A percentile compares a stretch with the other conserved stretches of the same genome.
Conservation (phyloP, 1,284 basidiomycete species). For the Thelephora terrestris region DNA sequence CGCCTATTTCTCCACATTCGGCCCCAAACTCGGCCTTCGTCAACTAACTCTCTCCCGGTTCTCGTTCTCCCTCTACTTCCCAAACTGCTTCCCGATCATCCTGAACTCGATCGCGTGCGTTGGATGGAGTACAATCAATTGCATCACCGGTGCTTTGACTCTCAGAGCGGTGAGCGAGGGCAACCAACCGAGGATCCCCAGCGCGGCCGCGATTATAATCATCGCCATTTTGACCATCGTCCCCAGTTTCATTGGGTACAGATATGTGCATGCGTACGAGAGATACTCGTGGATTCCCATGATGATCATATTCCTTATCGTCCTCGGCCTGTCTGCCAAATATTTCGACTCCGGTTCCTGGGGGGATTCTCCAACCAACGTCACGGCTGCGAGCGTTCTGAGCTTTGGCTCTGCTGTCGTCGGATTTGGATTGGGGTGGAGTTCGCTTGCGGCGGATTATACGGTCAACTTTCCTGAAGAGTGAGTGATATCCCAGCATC, state of each 20-base stretch:
- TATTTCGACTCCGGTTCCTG: conserved; percentile 17
- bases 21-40: conserved; percentile 25
- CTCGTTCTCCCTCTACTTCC: conserved; percentile 18
- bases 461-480: conserved; percentile 25
- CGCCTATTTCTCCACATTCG: conserved; percentile 25
- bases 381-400: conserved; percentile 19
- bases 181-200: conserved; percentile 17
- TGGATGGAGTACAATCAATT: conserved; percentile 28
- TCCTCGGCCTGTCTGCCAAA: conserved; percentile 19
- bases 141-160: conserved; percentile 24
- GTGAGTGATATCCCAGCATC: not conserved
- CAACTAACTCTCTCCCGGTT: conserved; percentile 28
- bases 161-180: conserved; percentile 19
- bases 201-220: conserved; percentile 23
- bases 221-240: conserved; percentile 25
- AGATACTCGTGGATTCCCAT: conserved; percentile 31
- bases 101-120: conserved; percentile 23
- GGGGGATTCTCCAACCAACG: conserved; percentile 10
- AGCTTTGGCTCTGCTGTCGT: conserved; percentile 17
- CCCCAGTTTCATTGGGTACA: conserved; percentile 32
- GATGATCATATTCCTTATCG: conserved; percentile 22
- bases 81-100: conserved; percentile 15
- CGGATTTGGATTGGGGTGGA: conserved; percentile 22
- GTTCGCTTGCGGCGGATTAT: conserved; percentile 20
- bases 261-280: conserved; percentile 30